Percentiles rank a stretch among this genome's conserved stretches.
Conservation (phyloP, 331 rosid species). For the Malus hybrid region DNA sequence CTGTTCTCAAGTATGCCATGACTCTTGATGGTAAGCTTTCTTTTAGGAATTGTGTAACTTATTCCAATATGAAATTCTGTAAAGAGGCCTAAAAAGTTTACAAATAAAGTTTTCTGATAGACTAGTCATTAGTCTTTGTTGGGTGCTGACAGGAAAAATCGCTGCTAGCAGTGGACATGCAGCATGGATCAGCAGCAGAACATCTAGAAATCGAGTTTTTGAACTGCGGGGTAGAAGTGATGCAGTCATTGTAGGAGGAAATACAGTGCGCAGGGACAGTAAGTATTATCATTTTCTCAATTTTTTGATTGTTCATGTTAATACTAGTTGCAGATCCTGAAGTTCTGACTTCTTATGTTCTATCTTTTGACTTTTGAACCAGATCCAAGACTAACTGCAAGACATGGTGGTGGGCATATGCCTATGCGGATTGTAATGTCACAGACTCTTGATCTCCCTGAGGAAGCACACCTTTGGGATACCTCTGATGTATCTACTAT, state of each 20-base stretch:
- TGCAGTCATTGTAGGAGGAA: constrained; percentile 88
- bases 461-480: constrained; percentile 87
- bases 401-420: constrained; percentile 91
- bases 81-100: background rate
- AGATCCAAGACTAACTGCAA: constrained; percentile 91
- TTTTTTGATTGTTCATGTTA: constrained; percentile 2
- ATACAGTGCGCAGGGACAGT: constrained; percentile 86
- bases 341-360: background rate
- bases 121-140: background rate
- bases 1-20: constrained; percentile 93
- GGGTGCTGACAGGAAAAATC: constrained; percentile 65
- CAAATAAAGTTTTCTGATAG: background rate
- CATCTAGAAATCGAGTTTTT: constrained; percentile 66
- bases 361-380: background rate
- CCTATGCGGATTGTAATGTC: constrained; percentile 77
- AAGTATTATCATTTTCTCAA: constrained; percentile 24
- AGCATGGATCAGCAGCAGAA: constrained; percentile 77
- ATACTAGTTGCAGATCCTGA: background rate
- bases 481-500: constrained; percentile 68
- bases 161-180: constrained; percentile 87
- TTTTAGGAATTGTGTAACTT: background rate
- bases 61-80: background rate
- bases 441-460: constrained; percentile 77
- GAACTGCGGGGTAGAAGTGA: constrained; percentile 89
- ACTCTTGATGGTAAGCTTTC: constrained; percentile 86